Base-by-base conservation (phyloP, 306 rosid species). In the Sphenostylis stenocarpa region DNA sequence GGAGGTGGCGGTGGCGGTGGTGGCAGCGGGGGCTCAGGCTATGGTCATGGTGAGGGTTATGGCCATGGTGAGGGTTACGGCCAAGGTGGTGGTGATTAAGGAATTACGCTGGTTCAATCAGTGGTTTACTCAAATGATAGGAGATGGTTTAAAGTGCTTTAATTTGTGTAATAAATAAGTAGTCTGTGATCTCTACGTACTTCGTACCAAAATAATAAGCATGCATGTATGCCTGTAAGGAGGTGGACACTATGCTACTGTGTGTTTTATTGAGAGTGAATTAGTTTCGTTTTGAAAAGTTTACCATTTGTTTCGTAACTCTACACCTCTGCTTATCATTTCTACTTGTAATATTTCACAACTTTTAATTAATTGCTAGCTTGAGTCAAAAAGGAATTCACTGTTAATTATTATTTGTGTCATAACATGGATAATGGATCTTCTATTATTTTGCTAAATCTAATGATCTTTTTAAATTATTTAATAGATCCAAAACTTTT, bases 21-120 rank as follows among this genome's bases (percentile, higher is more conserved):
- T 0, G 87, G 82, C 0, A 81, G 81, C 3, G 63, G 67, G 0
- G 75, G 81, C 2, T 49, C 34, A 2, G 65, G 88, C 17, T 44
- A 51, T 23, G 85, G 85, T 52, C 61, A 82, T 55, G 85, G 85
- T 6, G 72, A 14, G 28, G 88, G 85, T 11, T 73, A 73, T 41
- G 87, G 86, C 20, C 58, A 78, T 39, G 87, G 85, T 53, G 63
- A 72, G 6, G 87, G 65, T 28, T 28, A 58, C 5, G 65, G 65
- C 3, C 39, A 58, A 1, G 80, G 85, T 0, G 90, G 90, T 8
- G 85, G 85, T 52, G 75, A 86, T 78, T 86, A 78, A 86, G 61
- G 53, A 29, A 36, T 55, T 19, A 44, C 51, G 64, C 34, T 48
- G 33, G 36, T 3, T 1, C 3, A 6, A 6, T 49, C 14, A 26